These are phyloP conservation scores for Kingdonia uniflora DNA, from an alignment of 164 flowering plant genomes.

Conservation along the genomic window DNA sequence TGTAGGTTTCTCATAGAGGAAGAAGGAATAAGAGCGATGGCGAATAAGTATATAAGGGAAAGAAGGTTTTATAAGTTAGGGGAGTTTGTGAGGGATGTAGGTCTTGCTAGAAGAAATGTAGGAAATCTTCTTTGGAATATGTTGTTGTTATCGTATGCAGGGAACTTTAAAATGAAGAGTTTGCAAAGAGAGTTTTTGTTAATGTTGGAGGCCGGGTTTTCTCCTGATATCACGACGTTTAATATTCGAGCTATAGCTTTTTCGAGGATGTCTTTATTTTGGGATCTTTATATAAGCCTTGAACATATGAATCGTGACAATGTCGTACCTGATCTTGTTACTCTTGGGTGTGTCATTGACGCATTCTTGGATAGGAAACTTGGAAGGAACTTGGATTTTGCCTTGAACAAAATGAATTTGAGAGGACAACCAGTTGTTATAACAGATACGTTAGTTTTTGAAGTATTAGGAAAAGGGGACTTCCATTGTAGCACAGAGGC, in stretches of 20 bases:
- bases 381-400: slow-evolving; percentile 65
- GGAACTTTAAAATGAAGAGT: slow-evolving; percentile 84
- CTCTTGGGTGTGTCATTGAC: slow-evolving; percentile 86
- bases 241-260: slow-evolving; percentile 81
- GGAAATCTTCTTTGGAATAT: slow-evolving; percentile 87
- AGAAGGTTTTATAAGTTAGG: slow-evolving; percentile 55
- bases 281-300: slow-evolving; percentile 88
- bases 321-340: slow-evolving; percentile 74
- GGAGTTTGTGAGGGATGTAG: slow-evolving; percentile 62
- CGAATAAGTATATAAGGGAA: slow-evolving; percentile 52
- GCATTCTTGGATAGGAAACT: slow-evolving; percentile 66
- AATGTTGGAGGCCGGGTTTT: slow-evolving; percentile 69
- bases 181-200: slow-evolving; percentile 73
- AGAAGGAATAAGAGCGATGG: slow-evolving; percentile 64
- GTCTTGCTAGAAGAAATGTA: slow-evolving; percentile 57
- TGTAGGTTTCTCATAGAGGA: slow-evolving; percentile 53
- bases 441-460: slow-evolving; percentile 72
- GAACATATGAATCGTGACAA: slow-evolving; percentile 72
- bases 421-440: slow-evolving; percentile 28
- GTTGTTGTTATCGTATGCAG: slow-evolving; percentile 76
- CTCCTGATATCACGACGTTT: slow-evolving; percentile 74
- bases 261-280: slow-evolving; percentile 72
- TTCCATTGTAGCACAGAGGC: slow-evolving; percentile 67
- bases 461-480: slow-evolving; percentile 82
- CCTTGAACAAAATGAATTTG: slow-evolving; percentile 41